Evolutionary conservation across 176 grass and related monocot species (phyloP).

Genomic region (Musa troglodytarum): DNA sequence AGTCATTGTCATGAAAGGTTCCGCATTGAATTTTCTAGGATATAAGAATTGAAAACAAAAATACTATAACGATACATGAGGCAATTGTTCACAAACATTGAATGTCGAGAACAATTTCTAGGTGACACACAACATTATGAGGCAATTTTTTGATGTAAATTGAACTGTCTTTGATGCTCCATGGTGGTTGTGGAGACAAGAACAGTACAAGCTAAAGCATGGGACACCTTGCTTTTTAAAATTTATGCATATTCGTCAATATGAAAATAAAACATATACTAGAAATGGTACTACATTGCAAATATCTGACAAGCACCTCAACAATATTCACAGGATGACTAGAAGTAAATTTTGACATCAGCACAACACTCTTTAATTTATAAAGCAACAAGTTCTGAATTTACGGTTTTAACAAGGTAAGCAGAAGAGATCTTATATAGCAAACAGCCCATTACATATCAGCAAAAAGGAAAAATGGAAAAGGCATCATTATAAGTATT

Average conservation of each 20-base stretch:
- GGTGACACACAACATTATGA: not conserved
- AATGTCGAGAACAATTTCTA: not conserved
- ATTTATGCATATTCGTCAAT: too few relatives aligned
- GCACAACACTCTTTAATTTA: not conserved
- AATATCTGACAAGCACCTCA: not conserved
- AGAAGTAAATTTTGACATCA: not conserved
- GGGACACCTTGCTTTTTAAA: too few relatives aligned
- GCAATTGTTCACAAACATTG: not conserved
- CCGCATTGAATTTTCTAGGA: too few relatives aligned
- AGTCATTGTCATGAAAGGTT: not conserved
- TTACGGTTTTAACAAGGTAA: not conserved
- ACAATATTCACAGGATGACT: not conserved
- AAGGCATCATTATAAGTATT: not conserved
- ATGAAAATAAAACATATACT: too few relatives aligned
- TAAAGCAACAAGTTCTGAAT: not conserved
- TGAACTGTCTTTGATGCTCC: not conserved
- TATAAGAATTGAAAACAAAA: not conserved
- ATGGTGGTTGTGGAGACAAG: not conserved
- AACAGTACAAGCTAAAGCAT: too few relatives aligned
- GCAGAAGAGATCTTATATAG: not conserved
- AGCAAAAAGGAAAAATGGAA: not conserved
- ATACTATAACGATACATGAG: not conserved
- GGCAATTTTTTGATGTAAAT: not conserved
- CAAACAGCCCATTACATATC: not conserved
- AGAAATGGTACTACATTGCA: too few relatives aligned